Conservation (phyloP, 2,329 filamentous ascomycete species). For the Ophiocordyceps unilateralis region DNA sequence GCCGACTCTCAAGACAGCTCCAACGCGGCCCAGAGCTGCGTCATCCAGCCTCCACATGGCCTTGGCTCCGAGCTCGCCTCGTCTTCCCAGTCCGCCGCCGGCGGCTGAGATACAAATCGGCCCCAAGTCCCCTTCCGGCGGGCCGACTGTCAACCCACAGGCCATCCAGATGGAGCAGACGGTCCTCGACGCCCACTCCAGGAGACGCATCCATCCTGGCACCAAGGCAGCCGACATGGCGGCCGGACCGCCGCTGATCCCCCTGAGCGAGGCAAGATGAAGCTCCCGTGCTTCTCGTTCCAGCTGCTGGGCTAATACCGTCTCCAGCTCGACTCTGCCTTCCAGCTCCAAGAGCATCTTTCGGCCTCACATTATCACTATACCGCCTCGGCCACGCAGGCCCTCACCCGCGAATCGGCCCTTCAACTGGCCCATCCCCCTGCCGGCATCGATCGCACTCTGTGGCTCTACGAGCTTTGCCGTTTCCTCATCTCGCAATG, state of each 20-base stretch:
- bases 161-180: constrained; percentile 45
- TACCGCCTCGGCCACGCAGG: constrained; percentile 47
- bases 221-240: constrained; percentile 89
- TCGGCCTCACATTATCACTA: constrained; percentile 77
- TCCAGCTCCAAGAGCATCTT: constrained; percentile 93
- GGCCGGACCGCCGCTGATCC: constrained; percentile 73
- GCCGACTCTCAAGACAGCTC: background rate
- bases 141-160: constrained; percentile 34
- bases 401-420: constrained; percentile 63
- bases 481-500: constrained; percentile 90
- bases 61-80: constrained; percentile 61
- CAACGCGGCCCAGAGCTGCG: background rate
- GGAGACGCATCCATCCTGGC: constrained; percentile 75
- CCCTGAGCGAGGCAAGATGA: constrained; percentile 56
- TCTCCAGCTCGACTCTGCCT: constrained; percentile 81
- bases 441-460: constrained; percentile 61
- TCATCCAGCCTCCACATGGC: constrained; percentile 23
- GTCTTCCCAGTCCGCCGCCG: constrained; percentile 86
- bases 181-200: constrained; percentile 55
- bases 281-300: background rate
- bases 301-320: background rate
- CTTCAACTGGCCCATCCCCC: constrained; percentile 64
- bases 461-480: constrained; percentile 97
- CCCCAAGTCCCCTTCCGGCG: constrained; percentile 54
- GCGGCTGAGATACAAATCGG: constrained; percentile 87